Evolutionary conservation across 2,329 filamentous ascomycete species (phyloP).

Genomic region (Diaporthe humulicola): DNA sequence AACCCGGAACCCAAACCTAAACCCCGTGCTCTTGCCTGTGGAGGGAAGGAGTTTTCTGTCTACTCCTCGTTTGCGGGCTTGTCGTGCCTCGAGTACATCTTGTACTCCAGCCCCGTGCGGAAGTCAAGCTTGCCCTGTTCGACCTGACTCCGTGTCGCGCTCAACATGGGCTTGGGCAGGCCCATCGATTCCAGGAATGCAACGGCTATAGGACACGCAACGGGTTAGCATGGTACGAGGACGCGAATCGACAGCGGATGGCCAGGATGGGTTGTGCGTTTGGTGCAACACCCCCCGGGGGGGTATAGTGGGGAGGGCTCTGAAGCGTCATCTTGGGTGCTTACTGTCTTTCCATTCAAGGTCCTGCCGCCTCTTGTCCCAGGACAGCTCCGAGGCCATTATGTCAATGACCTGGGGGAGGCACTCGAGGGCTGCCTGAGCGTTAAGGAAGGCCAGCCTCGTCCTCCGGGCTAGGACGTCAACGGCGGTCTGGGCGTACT

Average conservation of each 20-base stretch:
- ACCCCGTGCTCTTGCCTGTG: background rate
- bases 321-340: conserved; percentile 46
- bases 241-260: background rate
- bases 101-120: conserved; percentile 69
- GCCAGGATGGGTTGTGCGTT: too few species aligned
- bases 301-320: conserved; percentile 24
- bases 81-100: conserved; percentile 73
- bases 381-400: conserved; percentile 87
- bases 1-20: background rate
- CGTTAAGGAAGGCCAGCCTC: conserved; percentile 89
- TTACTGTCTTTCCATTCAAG: conserved; percentile 83
- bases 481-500: conserved; percentile 91
- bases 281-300: too few species aligned
- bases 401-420: conserved; percentile 89
- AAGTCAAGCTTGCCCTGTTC: conserved; percentile 72
- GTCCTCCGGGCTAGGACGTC: conserved; percentile 90
- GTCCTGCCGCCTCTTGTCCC: conserved; percentile 80
- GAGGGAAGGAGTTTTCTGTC: background rate
- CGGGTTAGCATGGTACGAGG: conserved; percentile 19
- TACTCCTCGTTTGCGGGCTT: conserved; percentile 58
- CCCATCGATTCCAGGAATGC: conserved; percentile 75
- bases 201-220: conserved; percentile 59
- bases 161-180: conserved; percentile 71
- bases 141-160: conserved; percentile 70
- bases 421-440: conserved; percentile 89